Percentiles rank a stretch among this genome's conserved stretches.
Evolutionary conservation across 805 yeast species (phyloP).

Genomic region (Metschnikowia cubensis): DNA sequence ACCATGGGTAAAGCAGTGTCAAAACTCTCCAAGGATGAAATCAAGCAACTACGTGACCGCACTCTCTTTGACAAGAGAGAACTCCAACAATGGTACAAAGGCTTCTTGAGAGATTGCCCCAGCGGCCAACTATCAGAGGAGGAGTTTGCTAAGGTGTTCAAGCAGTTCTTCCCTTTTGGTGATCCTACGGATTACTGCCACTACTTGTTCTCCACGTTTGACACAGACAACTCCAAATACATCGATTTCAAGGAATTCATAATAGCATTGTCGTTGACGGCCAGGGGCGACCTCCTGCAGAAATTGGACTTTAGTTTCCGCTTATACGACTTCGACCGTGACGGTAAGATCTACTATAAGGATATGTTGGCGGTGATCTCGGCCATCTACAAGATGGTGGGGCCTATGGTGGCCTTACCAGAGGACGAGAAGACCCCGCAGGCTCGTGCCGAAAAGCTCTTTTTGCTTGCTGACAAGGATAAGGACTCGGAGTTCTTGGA

Average conservation of each 20-base stretch:
- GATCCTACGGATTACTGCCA: constrained; percentile 90
- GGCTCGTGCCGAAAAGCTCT: constrained; percentile 75
- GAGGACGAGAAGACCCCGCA: constrained; percentile 94
- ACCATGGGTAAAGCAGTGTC: constrained; percentile 93
- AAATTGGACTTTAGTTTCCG: constrained; percentile 87
- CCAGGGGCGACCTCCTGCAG: constrained; percentile 81
- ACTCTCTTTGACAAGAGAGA: constrained; percentile 93
- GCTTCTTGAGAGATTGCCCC: constrained; percentile 91
- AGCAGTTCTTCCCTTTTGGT: constrained; percentile 97
- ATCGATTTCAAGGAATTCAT: constrained; percentile 93
- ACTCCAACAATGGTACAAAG: constrained; percentile 97
- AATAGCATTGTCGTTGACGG: constrained; percentile 77
- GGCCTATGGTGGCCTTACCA: constrained; percentile 83
- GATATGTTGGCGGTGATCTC: constrained; percentile 78
- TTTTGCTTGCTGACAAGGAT: constrained; percentile 68
- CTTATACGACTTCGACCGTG: constrained; percentile 77
- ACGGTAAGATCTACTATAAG: constrained; percentile 68
- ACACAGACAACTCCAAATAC: constrained; percentile 70
- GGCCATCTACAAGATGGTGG: constrained; percentile 92
- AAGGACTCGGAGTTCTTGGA: constrained; percentile 59
- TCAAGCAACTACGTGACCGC: constrained; percentile 72
- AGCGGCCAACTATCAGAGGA: constrained; percentile 80
- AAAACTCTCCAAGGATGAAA: constrained; percentile 85
- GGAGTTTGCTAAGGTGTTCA: constrained; percentile 87
- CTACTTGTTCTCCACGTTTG: constrained; percentile 85